Conservation (phyloP, 2,329 filamentous ascomycete genomes). For the Cordyceps militaris region DNA sequence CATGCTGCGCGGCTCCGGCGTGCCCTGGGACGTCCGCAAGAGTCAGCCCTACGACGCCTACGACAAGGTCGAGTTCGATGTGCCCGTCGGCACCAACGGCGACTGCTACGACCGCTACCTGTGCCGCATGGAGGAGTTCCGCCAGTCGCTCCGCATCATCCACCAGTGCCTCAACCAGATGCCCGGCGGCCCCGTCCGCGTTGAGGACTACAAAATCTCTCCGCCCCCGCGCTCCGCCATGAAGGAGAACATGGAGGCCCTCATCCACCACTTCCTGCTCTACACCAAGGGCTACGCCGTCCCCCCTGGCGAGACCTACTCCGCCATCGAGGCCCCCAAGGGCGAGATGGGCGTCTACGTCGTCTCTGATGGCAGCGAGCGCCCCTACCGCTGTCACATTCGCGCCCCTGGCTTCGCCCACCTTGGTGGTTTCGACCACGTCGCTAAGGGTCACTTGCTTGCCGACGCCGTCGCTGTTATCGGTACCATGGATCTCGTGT, state of each 20-base stretch:
- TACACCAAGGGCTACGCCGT: slow-evolving; percentile 98
- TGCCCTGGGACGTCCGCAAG: slow-evolving; percentile 96
- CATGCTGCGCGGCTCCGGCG: slow-evolving; percentile 94
- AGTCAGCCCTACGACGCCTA: slow-evolving; percentile 96
- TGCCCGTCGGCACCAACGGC: slow-evolving; percentile 91
- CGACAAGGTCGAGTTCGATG: slow-evolving; percentile 95
- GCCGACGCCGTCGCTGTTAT: slow-evolving; percentile 97
- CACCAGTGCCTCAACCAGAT: slow-evolving; percentile 99
- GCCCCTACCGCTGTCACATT: slow-evolving; percentile 96
- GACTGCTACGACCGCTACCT: slow-evolving; percentile 99
- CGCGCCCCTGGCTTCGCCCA: slow-evolving; percentile 95
- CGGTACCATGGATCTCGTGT: slow-evolving; percentile 82
- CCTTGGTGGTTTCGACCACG: slow-evolving; percentile 86
- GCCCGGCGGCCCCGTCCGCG: slow-evolving; percentile 85
- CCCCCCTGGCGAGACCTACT: slow-evolving; percentile 96
- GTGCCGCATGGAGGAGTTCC: slow-evolving; percentile 99
- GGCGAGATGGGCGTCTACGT: slow-evolving; percentile 98
- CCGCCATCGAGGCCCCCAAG: slow-evolving; percentile 97
- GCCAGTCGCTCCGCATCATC: slow-evolving; percentile 95
- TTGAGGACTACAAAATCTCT: slow-evolving; percentile 98
- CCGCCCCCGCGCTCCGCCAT: slow-evolving; percentile 94
- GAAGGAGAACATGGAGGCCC: slow-evolving; percentile 99
- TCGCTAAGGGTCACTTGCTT: slow-evolving; percentile 84
- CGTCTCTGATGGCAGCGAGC: slow-evolving; percentile 91
- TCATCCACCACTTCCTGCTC: slow-evolving; percentile 98